Base-by-base conservation (phyloP, 768 basidiomycete genomes). In the Leccinellum luteum region DNA sequence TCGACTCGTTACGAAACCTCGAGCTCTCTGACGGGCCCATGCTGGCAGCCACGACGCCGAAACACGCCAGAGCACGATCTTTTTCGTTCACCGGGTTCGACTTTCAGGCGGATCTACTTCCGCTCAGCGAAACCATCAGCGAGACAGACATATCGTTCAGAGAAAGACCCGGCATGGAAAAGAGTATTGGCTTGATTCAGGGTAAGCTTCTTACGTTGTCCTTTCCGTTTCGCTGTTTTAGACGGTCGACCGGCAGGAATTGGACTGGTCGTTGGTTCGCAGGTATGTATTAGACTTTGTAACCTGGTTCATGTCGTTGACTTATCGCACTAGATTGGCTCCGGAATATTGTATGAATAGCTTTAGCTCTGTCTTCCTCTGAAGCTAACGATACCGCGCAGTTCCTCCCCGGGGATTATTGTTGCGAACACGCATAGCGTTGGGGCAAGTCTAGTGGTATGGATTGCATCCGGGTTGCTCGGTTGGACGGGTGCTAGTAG, bases 401-500 rank as follows among this genome's bases (percentile, higher is more conserved):
- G 92, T 75, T 94, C 92, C 4, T 94, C 92, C 6, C 94, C 95
- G 2, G 96, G 96, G 2, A 85, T 98, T 27, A 86, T 98, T 2
- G 85, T 95, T 27, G 89, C 92, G 10, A 92, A 95, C 66, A 88
- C 90, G 0, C 81, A 92, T 35, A 93, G 90, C 63, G 90, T 94
- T 1, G 96, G 95, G 12, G 90, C 94, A 12, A 94, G 94, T 75
- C 73, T 98, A 14, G 34, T 80, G 17, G 90, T 97, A 4, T 98
- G 96, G 95, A 61, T 91, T 6, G 76, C 80, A 3, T 87, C 91
- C 54, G 96, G 94, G 6, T 54, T 95, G 23, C 76, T 98, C 10
- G 92, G 84, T 6, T 98, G 95, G 96, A 97, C 96, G 3, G 96
- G 96, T 19, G 94, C 93, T 27, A 94, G 91, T 71, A 94, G 91